A percentile compares a stretch with the other conserved stretches of the same genome.
Evolutionary conservation across 2,329 filamentous ascomycete genomes (phyloP).

Genomic region (Aureobasidium uvarum): DNA sequence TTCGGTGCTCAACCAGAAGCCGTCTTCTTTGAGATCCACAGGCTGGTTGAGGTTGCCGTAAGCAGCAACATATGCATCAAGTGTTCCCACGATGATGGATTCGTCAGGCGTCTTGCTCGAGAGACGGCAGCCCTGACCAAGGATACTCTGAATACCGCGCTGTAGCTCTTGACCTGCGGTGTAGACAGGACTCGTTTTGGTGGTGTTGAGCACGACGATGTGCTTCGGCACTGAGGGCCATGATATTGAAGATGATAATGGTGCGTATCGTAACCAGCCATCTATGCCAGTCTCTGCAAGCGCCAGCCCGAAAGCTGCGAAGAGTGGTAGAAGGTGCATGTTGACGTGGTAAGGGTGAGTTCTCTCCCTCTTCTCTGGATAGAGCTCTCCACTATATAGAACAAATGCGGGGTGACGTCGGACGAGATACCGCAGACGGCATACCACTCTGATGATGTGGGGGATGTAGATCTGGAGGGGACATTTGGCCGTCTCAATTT

Average conservation of each 20-base stretch:
- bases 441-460: not conserved
- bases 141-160: conserved; percentile 57
- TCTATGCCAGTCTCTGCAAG: conserved; percentile 60
- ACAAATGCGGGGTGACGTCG: not conserved
- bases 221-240: conserved; percentile 49
- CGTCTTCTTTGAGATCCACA: conserved; percentile 54
- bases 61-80: conserved; percentile 44
- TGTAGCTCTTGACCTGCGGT: conserved; percentile 60
- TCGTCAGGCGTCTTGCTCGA: conserved; percentile 39
- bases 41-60: conserved; percentile 39
- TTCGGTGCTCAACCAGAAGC: conserved; percentile 59
- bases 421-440: not conserved
- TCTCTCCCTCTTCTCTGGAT: not conserved
- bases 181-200: conserved; percentile 56
- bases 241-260: conserved; percentile 44
- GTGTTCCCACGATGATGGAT: conserved; percentile 52
- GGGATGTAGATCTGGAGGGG: not conserved
- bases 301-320: conserved; percentile 36
- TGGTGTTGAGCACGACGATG: conserved; percentile 57
- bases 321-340: not conserved
- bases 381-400: not conserved
- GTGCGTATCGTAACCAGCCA: conserved; percentile 65
- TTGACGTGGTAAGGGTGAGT: not conserved
- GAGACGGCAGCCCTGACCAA: conserved; percentile 45
- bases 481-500: not conserved